A percentile compares a stretch with the other conserved stretches of the same genome.
Evolutionary conservation across 1,139 yeast genomes (phyloP).

Genomic region (Barnettozyma hawaiiensis): DNA sequence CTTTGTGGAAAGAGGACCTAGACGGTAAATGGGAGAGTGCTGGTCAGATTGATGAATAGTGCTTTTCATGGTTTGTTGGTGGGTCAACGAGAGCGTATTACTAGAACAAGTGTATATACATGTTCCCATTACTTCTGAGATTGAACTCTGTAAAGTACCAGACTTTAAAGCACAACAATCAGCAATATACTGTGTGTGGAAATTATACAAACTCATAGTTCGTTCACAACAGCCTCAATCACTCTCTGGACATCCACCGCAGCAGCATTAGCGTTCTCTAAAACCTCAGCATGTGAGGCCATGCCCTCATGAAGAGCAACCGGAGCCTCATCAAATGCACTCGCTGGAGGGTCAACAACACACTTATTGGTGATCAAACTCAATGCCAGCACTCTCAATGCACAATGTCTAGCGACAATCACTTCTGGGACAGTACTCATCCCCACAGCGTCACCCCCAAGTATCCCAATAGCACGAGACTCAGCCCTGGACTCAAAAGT

Average conservation of each 20-base stretch:
- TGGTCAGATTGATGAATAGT: conserved; percentile 81
- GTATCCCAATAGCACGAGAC: conserved; percentile 59
- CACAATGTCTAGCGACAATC: conserved; percentile 84
- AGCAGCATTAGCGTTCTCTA: conserved; percentile 76
- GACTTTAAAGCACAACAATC: neutral
- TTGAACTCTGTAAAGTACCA: too few species aligned
- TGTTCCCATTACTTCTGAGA: too few species aligned
- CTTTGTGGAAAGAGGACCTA: conserved; percentile 93
- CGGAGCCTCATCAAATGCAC: conserved; percentile 56
- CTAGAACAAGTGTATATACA: too few species aligned
- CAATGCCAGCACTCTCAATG: conserved; percentile 73
- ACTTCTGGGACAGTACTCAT: conserved; percentile 98
- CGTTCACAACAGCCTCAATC: conserved; percentile 58
- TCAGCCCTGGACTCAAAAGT: conserved; percentile 93
- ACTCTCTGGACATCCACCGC: conserved; percentile 72
- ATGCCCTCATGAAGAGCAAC: conserved; percentile 61
- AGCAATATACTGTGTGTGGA: neutral
- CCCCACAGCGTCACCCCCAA: conserved; percentile 95
- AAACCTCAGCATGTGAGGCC: conserved; percentile 87
- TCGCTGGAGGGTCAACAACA: conserved; percentile 68
- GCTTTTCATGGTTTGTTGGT: too few species aligned
- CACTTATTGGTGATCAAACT: conserved; percentile 84
- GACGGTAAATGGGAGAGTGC: conserved; percentile 96
- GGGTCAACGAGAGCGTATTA: too few species aligned
- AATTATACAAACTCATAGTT: conserved; percentile 18